These are phyloP conservation scores for Penicillium sp. DNA, from an alignment of 2,329 filamentous ascomycete genomes.

Conservation along the genomic window DNA sequence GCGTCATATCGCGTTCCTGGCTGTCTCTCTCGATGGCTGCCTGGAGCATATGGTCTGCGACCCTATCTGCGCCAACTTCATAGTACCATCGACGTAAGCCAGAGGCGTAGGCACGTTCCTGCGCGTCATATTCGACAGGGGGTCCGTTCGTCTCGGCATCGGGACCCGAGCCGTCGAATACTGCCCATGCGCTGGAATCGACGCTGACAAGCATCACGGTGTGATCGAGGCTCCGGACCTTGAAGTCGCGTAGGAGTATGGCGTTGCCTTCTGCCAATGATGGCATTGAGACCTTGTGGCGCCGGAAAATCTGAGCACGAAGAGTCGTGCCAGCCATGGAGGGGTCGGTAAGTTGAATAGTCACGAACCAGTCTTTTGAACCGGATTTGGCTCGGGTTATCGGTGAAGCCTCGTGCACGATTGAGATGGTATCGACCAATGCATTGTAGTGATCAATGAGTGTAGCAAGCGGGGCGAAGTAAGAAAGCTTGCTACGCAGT, in stretches of 20 bases:
- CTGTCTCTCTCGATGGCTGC: constrained; percentile 32
- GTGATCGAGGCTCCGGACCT: constrained; percentile 42
- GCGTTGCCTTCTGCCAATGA: constrained; percentile 39
- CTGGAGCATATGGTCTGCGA: constrained; percentile 38
- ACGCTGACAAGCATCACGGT: constrained; percentile 43
- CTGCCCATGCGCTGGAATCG: constrained; percentile 47
- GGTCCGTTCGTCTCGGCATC: constrained; percentile 36
- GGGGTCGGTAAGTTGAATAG: constrained; percentile 45
- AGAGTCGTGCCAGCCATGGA: constrained; percentile 42
- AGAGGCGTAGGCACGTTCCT: constrained; percentile 38
- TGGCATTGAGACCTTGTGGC: constrained; percentile 41
- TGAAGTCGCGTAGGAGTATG: constrained; percentile 48
- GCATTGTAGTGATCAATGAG: constrained; percentile 44
- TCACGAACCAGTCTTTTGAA: constrained; percentile 42
- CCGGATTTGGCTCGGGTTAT: constrained; percentile 36
- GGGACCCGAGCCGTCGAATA: constrained; percentile 36
- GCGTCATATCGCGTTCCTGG: constrained; percentile 24
- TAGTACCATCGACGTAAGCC: constrained; percentile 44
- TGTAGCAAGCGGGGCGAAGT: constrained; percentile 44
- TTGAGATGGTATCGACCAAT: constrained; percentile 43
- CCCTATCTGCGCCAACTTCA: constrained; percentile 34
- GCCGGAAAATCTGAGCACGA: constrained; percentile 44
- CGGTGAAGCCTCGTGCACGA: constrained; percentile 36
- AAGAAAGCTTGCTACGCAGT: constrained; percentile 42
- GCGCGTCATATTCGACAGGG: constrained; percentile 40